phyloP scores from a whole-genome alignment of 2,329 filamentous ascomycete species.

The Calycina herbarum region DNA sequence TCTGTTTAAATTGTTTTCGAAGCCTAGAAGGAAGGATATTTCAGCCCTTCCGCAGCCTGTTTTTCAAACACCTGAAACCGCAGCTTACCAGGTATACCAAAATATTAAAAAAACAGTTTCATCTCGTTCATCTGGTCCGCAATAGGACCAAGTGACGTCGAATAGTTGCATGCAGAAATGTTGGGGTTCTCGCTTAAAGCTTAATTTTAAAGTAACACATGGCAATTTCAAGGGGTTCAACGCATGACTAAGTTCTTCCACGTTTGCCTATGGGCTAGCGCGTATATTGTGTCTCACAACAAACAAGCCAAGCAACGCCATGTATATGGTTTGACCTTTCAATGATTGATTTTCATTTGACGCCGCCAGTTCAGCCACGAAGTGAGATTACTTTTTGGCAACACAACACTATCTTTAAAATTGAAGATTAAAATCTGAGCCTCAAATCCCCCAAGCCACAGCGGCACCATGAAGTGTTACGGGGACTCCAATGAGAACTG shows the following conservation, averaged over 20 bases:
- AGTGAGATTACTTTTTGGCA: not conserved
- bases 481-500: not conserved
- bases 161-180: not conserved
- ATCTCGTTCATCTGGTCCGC: not conserved
- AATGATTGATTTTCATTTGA: not conserved
- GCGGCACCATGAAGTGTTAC: not conserved
- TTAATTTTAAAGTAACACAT: not conserved
- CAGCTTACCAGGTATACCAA: not conserved
- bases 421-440: not conserved
- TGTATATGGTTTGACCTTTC: no score
- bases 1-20: not conserved
- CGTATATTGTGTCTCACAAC: not conserved
- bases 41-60: not conserved
- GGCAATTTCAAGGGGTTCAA: not conserved
- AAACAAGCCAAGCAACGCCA: no score
- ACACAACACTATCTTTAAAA: slow-evolving; percentile 3
- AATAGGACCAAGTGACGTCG: not conserved
- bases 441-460: not conserved
- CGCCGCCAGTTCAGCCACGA: not conserved
- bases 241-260: not conserved
- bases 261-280: not conserved
- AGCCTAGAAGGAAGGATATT: not conserved
- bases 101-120: not conserved
- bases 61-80: no score
- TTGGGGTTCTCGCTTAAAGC: not conserved